Percentiles rank a stretch among this genome's conserved stretches.
Evolutionary conservation across 306 rosid genomes (phyloP).

Genomic region (Cucurbita maxima): DNA sequence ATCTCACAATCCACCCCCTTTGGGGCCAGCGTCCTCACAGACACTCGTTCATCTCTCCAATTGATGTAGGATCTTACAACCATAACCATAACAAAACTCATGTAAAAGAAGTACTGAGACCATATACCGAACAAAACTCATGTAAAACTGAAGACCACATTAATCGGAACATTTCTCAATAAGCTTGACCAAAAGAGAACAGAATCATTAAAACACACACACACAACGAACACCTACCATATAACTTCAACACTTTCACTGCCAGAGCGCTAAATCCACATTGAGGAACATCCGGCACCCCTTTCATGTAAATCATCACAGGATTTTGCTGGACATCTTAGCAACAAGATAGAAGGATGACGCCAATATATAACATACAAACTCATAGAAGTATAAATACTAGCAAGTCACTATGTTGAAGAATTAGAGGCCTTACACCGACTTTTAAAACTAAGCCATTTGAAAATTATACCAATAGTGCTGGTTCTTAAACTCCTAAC

Average conservation of each 20-base stretch:
- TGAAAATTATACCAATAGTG: neutral
- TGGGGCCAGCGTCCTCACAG: too few species aligned
- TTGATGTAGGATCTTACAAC: too few species aligned
- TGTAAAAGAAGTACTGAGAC: too few species aligned
- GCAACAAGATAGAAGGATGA: constrained; percentile 6
- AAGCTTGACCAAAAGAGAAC: neutral
- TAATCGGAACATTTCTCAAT: neutral
- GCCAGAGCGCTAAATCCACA: constrained; percentile 86
- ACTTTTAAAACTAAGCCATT: neutral
- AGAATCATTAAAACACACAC: neutral
- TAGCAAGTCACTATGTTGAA: neutral
- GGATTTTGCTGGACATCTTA: constrained; percentile 76
- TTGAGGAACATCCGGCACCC: constrained; percentile 59
- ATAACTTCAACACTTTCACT: constrained; percentile 46
- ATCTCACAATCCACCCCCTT: too few species aligned
- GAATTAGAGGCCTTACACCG: neutral
- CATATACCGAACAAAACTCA: too few species aligned
- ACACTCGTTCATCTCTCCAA: too few species aligned
- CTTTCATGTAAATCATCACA: constrained; percentile 77
- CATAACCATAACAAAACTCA: too few species aligned
- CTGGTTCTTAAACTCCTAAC: neutral
- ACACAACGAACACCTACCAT: constrained; percentile 25
- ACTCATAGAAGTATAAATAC: neutral
- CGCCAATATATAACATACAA: neutral
- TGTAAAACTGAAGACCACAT: too few species aligned